Evolutionary conservation across 371 early-diverging fungal genomes (phyloP).

Genomic region (Entomophthora muscae): DNA sequence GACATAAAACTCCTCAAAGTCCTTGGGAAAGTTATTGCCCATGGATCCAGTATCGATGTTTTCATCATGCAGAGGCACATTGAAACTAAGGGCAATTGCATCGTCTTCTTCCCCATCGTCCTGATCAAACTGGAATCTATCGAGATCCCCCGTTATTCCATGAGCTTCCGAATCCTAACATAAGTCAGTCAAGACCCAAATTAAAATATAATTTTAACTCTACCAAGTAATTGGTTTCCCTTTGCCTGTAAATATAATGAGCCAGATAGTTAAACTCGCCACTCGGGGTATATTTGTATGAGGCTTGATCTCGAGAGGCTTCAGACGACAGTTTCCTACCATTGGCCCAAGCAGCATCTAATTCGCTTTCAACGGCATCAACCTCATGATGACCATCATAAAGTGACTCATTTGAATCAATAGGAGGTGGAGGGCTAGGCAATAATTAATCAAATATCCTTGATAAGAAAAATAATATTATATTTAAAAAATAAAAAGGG

Average conservation of each 20-base stretch:
- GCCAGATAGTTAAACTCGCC: slow-evolving; percentile 9
- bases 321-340: slow-evolving; percentile 1
- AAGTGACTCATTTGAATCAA: neutral
- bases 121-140: neutral
- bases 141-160: neutral
- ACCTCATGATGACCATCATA: neutral
- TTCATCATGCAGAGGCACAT: slow-evolving; percentile 4
- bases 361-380: neutral
- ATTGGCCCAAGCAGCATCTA: slow-evolving; percentile 7
- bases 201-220: neutral
- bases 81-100: slow-evolving; percentile 2
- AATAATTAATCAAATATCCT: neutral
- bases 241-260: slow-evolving; percentile 1
- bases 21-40: neutral
- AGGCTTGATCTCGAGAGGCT: neutral
- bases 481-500: neutral
- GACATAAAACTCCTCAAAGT: slow-evolving; percentile 17
- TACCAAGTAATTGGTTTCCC: slow-evolving; percentile 1
- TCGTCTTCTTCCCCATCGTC: slow-evolving; percentile 7
- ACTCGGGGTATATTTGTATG: slow-evolving; percentile 5
- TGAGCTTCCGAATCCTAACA: neutral
- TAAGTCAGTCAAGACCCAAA: neutral
- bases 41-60: neutral
- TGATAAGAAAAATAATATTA: neutral
- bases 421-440: neutral